These are phyloP conservation scores for Picea mariana DNA, from an alignment of 83 land plant genomes.

Conservation along the genomic window DNA sequence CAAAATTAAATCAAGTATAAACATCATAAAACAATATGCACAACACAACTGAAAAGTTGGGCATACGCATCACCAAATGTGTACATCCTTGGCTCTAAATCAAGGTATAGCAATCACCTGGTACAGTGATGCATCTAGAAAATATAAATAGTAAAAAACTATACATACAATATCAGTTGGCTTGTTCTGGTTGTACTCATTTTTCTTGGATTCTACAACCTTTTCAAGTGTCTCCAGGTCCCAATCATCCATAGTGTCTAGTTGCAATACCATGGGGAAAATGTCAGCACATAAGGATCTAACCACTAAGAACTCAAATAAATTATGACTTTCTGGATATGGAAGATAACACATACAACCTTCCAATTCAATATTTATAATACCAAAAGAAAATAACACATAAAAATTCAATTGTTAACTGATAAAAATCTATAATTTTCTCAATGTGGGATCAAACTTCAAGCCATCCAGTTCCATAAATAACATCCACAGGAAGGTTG, in stretches of 20 bases:
- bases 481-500: not conserved
- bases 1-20: not conserved
- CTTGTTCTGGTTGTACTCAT: constrained; percentile 87
- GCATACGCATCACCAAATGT: not conserved
- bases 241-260: constrained; percentile 99
- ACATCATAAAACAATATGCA: not conserved
- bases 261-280: not conserved
- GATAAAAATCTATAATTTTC: not conserved
- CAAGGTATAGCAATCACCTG: too few relatives aligned
- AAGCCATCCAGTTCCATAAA: not conserved
- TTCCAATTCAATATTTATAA: not conserved
- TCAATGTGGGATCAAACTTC: not conserved
- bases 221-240: constrained; percentile 95
- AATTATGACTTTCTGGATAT: not conserved
- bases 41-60: too few relatives aligned
- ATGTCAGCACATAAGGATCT: not conserved
- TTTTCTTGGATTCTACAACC: constrained; percentile 85
- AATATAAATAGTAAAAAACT: not conserved
- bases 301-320: not conserved
- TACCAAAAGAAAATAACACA: not conserved
- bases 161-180: constrained; percentile 95
- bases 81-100: too few relatives aligned
- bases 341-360: not conserved
- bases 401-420: not conserved
- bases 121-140: too few relatives aligned